A percentile compares a stretch with the other conserved stretches of the same genome.
Conservation (phyloP, 176 grass and related monocot species). For the Saccharum spontaneum region DNA sequence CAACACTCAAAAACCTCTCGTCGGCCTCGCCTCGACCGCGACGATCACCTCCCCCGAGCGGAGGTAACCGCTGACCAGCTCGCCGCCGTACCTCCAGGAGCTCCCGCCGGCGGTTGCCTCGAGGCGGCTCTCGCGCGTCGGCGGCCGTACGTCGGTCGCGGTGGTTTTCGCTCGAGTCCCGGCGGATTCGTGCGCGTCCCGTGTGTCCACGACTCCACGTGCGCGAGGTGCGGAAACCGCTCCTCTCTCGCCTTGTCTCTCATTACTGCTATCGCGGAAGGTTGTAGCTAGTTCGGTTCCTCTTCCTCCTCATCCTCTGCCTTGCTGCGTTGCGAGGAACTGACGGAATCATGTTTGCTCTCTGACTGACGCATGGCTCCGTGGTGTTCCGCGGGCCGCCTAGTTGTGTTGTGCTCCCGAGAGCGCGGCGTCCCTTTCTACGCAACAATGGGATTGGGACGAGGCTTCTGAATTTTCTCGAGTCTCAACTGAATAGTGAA, state of each 20-base stretch:
- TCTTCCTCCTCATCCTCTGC: not conserved
- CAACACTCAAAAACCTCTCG: slow-evolving; percentile 23
- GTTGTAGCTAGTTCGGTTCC: not conserved
- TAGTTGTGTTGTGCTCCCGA: not conserved
- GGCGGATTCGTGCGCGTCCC: not conserved
- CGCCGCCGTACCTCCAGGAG: not conserved
- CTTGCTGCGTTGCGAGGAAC: not conserved
- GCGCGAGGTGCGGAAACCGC: slow-evolving; percentile 5
- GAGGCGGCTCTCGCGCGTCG: not conserved
- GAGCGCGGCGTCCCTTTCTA: not conserved
- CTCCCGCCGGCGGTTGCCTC: not conserved
- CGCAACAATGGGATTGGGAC: not conserved
- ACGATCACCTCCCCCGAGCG: slow-evolving; percentile 1
- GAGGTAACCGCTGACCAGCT: not conserved
- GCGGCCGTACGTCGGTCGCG: not conserved
- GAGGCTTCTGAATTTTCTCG: not conserved
- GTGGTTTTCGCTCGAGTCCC: not conserved
- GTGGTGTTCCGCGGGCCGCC: not conserved
- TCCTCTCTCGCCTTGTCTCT: not conserved
- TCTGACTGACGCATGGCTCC: not conserved
- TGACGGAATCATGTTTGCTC: not conserved
- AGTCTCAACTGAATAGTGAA: not conserved
- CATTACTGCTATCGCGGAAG: not conserved
- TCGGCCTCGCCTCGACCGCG: slow-evolving; percentile 19
- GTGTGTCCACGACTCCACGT: not conserved